A percentile compares a stretch with the other conserved stretches of the same genome.
phyloP scores from a whole-genome alignment of 2,329 filamentous ascomycete genomes.

The Sarocladiaceae sp. region DNA sequence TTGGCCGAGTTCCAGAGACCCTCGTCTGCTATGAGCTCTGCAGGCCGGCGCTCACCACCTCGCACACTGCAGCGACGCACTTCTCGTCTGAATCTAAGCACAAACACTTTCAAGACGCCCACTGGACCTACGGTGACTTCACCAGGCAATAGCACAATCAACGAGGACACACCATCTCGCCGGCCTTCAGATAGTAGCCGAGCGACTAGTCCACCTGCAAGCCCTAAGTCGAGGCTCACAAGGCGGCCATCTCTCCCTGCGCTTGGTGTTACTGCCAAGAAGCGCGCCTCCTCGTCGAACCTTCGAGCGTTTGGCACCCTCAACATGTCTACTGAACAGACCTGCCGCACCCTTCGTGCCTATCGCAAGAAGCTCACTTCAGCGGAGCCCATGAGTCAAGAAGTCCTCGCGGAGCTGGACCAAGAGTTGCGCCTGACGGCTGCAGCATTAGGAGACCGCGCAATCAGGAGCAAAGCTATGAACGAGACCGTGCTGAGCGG shows the following conservation, averaged over 20 bases:
- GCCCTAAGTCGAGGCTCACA: constrained; percentile 39
- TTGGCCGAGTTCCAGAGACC: constrained; percentile 69
- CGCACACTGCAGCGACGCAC: constrained; percentile 47
- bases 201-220: constrained; percentile 42
- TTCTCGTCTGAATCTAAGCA: constrained; percentile 42
- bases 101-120: constrained; percentile 32
- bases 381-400: constrained; percentile 48
- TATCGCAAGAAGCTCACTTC: constrained; percentile 59
- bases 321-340: constrained; percentile 58
- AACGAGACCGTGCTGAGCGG: constrained; percentile 55
- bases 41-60: constrained; percentile 49
- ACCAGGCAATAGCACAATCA: constrained; percentile 30
- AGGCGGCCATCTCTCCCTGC: constrained; percentile 50
- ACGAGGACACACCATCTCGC: constrained; percentile 42
- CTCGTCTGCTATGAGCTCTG: constrained; percentile 18
- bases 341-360: constrained; percentile 53
- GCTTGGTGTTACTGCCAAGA: constrained; percentile 38
- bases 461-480: constrained; percentile 46
- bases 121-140: constrained; percentile 32
- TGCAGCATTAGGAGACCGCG: constrained; percentile 52
- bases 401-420: constrained; percentile 55
- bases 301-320: constrained; percentile 45
- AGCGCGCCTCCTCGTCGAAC: constrained; percentile 41
- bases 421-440: constrained; percentile 58
- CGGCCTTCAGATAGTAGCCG: constrained; percentile 38